Conservation (phyloP, 345 rosid genomes). For the Eucalyptus erythrocorys region DNA sequence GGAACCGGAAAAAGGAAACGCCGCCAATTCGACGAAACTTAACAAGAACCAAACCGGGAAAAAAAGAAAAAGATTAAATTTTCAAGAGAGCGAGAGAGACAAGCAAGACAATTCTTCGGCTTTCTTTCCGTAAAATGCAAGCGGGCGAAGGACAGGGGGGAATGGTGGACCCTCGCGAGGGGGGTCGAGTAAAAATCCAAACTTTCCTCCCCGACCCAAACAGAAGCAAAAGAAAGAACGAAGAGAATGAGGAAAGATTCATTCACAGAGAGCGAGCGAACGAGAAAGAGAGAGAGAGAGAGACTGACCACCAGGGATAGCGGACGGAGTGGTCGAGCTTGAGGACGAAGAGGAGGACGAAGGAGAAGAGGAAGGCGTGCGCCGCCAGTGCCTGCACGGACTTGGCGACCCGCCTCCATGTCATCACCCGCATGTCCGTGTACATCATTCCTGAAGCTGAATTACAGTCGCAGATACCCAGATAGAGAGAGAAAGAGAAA, state of each 20-base stretch:
- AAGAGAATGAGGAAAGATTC: neutral
- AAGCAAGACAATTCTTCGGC: neutral
- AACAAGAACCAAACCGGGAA: neutral
- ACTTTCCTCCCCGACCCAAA: neutral
- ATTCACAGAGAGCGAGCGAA: neutral
- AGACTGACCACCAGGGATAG: conserved; percentile 62
- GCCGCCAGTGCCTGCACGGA: conserved; percentile 57
- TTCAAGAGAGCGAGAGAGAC: neutral
- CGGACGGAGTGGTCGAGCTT: conserved; percentile 53
- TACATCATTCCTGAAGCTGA: neutral
- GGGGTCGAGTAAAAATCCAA: neutral
- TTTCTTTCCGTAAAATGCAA: neutral
- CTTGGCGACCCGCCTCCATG: conserved; percentile 70
- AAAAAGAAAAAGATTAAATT: neutral
- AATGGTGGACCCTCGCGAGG: neutral
- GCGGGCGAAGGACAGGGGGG: neutral
- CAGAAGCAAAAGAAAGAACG: neutral
- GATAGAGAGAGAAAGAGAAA: neutral
- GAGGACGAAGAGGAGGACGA: conserved; percentile 66
- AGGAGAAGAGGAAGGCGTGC: conserved; percentile 62
- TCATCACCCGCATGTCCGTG: conserved; percentile 42
- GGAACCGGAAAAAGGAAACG: neutral
- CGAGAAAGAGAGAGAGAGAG: neutral
- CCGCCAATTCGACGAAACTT: neutral
- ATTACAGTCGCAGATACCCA: neutral